phyloP scores from a whole-genome alignment of 2,329 filamentous ascomycete species.

The Lecanicillium sp. region DNA sequence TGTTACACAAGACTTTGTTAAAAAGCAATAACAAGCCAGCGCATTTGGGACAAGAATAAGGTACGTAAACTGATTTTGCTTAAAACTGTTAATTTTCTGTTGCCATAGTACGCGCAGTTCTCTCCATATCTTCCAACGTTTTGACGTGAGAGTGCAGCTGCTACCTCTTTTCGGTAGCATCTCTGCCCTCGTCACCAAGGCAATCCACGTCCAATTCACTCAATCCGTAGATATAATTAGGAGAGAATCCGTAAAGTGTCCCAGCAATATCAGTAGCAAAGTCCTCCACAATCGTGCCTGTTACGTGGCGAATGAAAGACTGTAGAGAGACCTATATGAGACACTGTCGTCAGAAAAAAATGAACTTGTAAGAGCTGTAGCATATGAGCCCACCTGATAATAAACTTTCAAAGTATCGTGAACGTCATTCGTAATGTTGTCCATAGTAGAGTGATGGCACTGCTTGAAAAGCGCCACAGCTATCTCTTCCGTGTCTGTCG shows the following conservation, averaged over 20 bases:
- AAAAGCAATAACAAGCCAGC: no score
- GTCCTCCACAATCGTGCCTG: slow-evolving; percentile 20
- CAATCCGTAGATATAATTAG: neutral
- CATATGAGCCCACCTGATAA: slow-evolving; percentile 25
- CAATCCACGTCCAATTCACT: neutral
- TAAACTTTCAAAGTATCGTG: slow-evolving; percentile 33
- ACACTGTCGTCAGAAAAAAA: no score
- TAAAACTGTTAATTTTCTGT: neutral
- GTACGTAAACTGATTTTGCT: no score
- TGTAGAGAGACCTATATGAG: slow-evolving; percentile 18
- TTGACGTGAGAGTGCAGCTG: neutral
- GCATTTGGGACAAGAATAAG: no score
- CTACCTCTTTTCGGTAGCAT: neutral
- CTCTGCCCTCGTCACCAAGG: neutral
- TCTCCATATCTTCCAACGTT: neutral
- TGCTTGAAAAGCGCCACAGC: slow-evolving; percentile 9
- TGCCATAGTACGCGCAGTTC: neutral
- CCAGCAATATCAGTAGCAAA: slow-evolving; percentile 19
- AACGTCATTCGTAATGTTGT: slow-evolving; percentile 28
- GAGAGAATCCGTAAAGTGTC: slow-evolving; percentile 13
- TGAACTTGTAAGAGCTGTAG: neutral
- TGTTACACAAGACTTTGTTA: no score
- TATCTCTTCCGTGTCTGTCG: neutral
- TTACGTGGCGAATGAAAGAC: slow-evolving; percentile 22
- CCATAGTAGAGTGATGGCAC: slow-evolving; percentile 12